A percentile compares a stretch with the other conserved stretches of the same genome.
Evolutionary conservation across 768 basidiomycete species (phyloP).

Genomic region (Crucibulum laeve): DNA sequence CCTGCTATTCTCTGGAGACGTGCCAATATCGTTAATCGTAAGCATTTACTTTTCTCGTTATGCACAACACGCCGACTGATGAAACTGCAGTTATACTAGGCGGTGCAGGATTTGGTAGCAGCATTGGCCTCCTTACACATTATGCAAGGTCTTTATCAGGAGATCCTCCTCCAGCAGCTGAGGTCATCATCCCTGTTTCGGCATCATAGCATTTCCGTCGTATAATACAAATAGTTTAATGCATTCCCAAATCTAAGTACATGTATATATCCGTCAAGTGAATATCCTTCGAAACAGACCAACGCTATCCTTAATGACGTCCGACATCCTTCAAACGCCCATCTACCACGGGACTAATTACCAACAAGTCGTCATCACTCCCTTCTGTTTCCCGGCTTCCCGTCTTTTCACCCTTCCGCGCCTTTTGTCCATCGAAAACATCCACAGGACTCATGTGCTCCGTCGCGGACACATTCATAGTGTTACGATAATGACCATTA

Average conservation of each 20-base stretch:
- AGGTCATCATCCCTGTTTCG: not conserved
- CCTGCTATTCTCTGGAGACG: constrained; percentile 75
- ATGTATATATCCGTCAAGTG: not conserved
- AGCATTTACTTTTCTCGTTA: constrained; percentile 10
- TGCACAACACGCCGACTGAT: not conserved
- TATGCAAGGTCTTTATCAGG: constrained; percentile 49
- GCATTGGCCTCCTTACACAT: constrained; percentile 55
- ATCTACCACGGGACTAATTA: constrained; percentile 62
- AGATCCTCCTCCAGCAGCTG: constrained; percentile 32
- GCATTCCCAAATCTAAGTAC: not conserved
- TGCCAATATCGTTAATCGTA: constrained; percentile 59
- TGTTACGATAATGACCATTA: constrained; percentile 49
- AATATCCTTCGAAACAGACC: not conserved
- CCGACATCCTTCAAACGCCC: constrained; percentile 59
- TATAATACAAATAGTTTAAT: not conserved
- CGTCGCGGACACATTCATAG: constrained; percentile 52
- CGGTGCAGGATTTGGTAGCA: constrained; percentile 65
- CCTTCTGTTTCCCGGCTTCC: constrained; percentile 10
- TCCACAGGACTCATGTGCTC: constrained; percentile 83
- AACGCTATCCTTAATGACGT: constrained; percentile 11
- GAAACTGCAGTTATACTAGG: constrained; percentile 56
- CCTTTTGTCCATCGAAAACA: constrained; percentile 56
- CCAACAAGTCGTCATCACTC: constrained; percentile 44
- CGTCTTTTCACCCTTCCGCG: constrained; percentile 32
- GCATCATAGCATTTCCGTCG: not conserved